These are phyloP conservation scores for Trichoderma parareesei DNA, from an alignment of 495 filamentous ascomycete species.

Conservation along the genomic window DNA sequence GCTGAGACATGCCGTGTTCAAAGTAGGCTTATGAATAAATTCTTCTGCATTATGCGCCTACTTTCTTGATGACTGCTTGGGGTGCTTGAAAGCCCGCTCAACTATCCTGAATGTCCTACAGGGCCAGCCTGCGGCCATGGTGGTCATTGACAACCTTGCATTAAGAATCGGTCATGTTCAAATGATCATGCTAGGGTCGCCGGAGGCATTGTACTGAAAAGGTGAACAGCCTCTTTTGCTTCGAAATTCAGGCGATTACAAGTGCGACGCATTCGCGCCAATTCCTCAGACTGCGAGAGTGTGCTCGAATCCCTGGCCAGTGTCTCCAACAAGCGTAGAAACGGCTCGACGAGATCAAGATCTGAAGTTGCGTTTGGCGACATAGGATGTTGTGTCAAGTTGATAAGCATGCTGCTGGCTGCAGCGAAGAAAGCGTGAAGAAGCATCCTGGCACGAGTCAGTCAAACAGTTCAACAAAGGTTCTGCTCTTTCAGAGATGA, in stretches of 20 bases:
- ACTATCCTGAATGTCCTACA: neutral
- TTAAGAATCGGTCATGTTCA: neutral
- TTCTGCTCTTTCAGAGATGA: neutral
- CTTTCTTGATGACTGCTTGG: neutral
- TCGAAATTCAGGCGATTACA: conserved; percentile 4
- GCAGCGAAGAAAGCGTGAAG: conserved; percentile 12
- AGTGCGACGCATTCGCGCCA: conserved; percentile 10
- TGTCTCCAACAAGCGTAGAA: conserved; percentile 10
- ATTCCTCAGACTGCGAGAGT: neutral
- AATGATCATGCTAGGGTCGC: neutral
- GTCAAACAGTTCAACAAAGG: neutral
- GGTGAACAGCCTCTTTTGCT: conserved; percentile 7
- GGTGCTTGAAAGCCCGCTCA: neutral
- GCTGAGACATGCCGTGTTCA: neutral
- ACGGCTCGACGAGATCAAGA: conserved; percentile 11
- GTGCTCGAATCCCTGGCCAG: conserved; percentile 10
- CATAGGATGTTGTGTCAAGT: neutral
- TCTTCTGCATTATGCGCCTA: neutral
- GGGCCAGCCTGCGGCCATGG: neutral
- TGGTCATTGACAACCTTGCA: neutral
- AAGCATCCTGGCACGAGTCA: conserved; percentile 8
- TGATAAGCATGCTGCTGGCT: conserved; percentile 9
- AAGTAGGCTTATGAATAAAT: neutral
- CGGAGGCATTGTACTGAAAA: conserved; percentile 7
- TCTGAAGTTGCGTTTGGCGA: conserved; percentile 10